Evolutionary conservation across 805 yeast genomes (phyloP).

Genomic region (Blastobotrys americana): DNA sequence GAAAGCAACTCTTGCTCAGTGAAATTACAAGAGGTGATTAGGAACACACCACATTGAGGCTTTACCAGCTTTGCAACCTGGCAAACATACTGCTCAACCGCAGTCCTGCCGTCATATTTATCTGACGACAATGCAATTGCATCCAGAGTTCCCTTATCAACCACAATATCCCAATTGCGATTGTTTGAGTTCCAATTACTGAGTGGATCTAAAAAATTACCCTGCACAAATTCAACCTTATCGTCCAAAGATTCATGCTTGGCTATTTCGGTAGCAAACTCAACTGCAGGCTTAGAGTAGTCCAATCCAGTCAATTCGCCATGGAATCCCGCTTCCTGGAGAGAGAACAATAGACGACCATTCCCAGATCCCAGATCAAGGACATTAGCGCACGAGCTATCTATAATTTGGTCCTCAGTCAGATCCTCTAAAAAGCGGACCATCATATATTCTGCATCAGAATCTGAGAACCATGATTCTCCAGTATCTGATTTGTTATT

Average conservation of each 20-base stretch:
- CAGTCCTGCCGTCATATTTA: slow-evolving; percentile 5
- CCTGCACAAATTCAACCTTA: slow-evolving; percentile 48
- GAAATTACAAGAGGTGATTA: slow-evolving; percentile 90
- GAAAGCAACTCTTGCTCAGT: slow-evolving; percentile 67
- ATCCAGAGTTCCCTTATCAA: slow-evolving; percentile 95
- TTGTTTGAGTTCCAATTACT: slow-evolving; percentile 26
- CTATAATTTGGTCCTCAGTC: slow-evolving; percentile 23
- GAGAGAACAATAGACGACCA: slow-evolving; percentile 75
- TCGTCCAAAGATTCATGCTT: slow-evolving; percentile 19
- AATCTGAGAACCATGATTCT: slow-evolving; percentile 94
- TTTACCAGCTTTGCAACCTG: slow-evolving; percentile 53
- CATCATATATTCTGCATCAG: slow-evolving; percentile 85
- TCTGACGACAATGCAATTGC: slow-evolving; percentile 78
- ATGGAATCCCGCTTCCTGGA: slow-evolving; percentile 58
- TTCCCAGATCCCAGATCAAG: slow-evolving; percentile 94
- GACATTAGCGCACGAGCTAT: slow-evolving; percentile 34
- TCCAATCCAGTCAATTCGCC: slow-evolving; percentile 67
- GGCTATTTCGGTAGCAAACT: slow-evolving; percentile 61
- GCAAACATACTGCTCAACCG: slow-evolving; percentile 46
- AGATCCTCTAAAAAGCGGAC: slow-evolving; percentile 59
- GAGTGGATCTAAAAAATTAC: slow-evolving; percentile 53
- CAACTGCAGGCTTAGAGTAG: slow-evolving; percentile 73
- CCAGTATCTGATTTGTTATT: slow-evolving; percentile 82
- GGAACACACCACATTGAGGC: slow-evolving; percentile 49
- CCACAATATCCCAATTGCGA: slow-evolving; percentile 57